Conservation (phyloP, 345 rosid genomes). For the Punica granatum region DNA sequence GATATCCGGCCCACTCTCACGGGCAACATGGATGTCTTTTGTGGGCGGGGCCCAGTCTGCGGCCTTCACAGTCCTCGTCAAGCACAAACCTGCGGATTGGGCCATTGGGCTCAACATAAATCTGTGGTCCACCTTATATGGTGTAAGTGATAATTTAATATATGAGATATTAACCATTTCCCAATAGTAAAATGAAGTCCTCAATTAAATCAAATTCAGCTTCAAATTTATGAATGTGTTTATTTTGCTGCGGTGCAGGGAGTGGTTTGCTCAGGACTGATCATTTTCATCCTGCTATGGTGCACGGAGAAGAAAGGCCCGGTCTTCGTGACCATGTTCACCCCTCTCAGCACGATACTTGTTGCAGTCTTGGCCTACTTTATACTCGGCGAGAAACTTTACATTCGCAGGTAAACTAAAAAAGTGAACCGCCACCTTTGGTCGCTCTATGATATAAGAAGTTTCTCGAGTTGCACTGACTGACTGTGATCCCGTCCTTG, state of each 20-base stretch:
- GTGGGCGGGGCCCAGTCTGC: slow-evolving; percentile 61
- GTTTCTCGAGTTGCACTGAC: background rate
- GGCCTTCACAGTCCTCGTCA: slow-evolving; percentile 33
- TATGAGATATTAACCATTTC: background rate
- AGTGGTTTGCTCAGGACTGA: slow-evolving; percentile 41
- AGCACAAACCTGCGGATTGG: slow-evolving; percentile 46
- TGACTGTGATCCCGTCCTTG: background rate
- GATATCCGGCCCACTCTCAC: slow-evolving; percentile 62
- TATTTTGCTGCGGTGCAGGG: slow-evolving; percentile 29
- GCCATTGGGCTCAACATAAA: slow-evolving; percentile 43
- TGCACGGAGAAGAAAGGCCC: slow-evolving; percentile 55
- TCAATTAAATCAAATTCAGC: background rate
- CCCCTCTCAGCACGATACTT: slow-evolving; percentile 43
- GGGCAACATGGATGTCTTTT: slow-evolving; percentile 56
- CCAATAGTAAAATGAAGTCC: background rate
- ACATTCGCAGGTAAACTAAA: slow-evolving; percentile 52
- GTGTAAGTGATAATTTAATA: slow-evolving; percentile 28
- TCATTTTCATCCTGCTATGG: slow-evolving; percentile 39
- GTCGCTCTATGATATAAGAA: no score
- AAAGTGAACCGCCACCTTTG: no score
- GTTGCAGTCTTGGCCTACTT: slow-evolving; percentile 45
- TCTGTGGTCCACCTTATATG: slow-evolving; percentile 47
- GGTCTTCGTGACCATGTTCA: slow-evolving; percentile 60
- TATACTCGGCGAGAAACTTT: slow-evolving; percentile 50
- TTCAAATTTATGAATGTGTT: background rate